A percentile compares a stretch with the other conserved stretches of the same genome.
Evolutionary conservation across 192 early-diverging fungal species (phyloP).

Genomic region (Coemansia aciculifera): DNA sequence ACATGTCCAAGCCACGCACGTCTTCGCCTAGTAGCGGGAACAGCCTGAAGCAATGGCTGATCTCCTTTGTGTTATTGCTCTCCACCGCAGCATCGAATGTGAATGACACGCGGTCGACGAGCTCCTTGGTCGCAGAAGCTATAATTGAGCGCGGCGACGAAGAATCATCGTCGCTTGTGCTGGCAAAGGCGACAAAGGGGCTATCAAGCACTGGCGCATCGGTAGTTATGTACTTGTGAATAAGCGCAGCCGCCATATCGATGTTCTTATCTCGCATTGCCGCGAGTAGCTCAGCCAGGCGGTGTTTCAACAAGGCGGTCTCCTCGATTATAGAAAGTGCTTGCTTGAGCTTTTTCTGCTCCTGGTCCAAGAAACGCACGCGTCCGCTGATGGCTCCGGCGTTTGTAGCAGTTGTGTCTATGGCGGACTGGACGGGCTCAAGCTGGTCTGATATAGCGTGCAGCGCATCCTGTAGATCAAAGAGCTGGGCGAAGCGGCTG

Average conservation of each 20-base stretch:
- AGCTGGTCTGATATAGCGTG: slow-evolving; percentile 11
- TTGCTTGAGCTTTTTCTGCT: slow-evolving; percentile 71
- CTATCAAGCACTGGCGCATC: slow-evolving; percentile 22
- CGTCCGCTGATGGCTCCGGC: slow-evolving; percentile 84
- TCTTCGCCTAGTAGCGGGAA: slow-evolving; percentile 87
- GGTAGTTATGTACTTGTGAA: slow-evolving; percentile 33
- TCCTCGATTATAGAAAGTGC: slow-evolving; percentile 72
- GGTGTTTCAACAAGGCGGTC: slow-evolving; percentile 56
- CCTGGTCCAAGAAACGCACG: slow-evolving; percentile 81
- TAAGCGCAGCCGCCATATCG: slow-evolving; percentile 59
- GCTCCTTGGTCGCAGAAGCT: slow-evolving; percentile 57
- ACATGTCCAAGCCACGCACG: slow-evolving; percentile 85
- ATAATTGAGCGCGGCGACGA: slow-evolving; percentile 39
- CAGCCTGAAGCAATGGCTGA: slow-evolving; percentile 85
- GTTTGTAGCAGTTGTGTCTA: slow-evolving; percentile 56
- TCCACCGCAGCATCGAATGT: slow-evolving; percentile 82
- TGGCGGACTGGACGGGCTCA: slow-evolving; percentile 29
- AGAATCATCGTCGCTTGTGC: slow-evolving; percentile 1
- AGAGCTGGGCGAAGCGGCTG: slow-evolving; percentile 19
- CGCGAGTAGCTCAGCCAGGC: slow-evolving; percentile 27
- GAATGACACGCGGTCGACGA: slow-evolving; percentile 70
- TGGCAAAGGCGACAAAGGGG: slow-evolving; percentile 32
- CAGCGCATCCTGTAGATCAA: slow-evolving; percentile 10
- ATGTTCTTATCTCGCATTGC: slow-evolving; percentile 51
- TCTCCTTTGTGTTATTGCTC: slow-evolving; percentile 67